Evolutionary conservation across 768 basidiomycete species (phyloP), one percentile per base, ranked within the genome.

Genomic region (Podaxis sp.): DNA sequence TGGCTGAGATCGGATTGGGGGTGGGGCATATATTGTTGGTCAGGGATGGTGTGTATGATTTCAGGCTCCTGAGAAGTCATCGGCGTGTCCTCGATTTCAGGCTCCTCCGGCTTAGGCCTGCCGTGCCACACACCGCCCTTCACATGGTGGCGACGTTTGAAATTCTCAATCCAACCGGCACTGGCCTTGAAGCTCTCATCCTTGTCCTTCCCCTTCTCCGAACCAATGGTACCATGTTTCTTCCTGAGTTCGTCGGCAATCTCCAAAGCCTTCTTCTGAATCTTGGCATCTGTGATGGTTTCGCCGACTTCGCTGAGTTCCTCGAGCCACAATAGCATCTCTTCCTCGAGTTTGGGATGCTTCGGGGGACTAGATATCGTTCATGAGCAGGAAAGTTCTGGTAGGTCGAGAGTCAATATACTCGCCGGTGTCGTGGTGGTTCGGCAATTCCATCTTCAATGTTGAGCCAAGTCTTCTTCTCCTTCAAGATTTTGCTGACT

Each of bases 81-180:
- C 52, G 55, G 54, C 7, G 55, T 36, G 27, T 56, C 61, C 24
- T 55, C 57, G 27, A 56, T 33, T 40, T 51, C 53, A 29, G 56
- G 61, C 29, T 40, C 55, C 22, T 33, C 38, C n/a, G 58, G 51
- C 60, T 57, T 64, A 51, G 22, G 70, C 68, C 41, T 70, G 22
- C 61, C 55, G 68, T 75, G 69, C 77, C 82, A 69, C 57, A 75
- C 82, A 0, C 91, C 91, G 24, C 83, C 83, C 47, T 85, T 82
- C 64, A 96, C 91, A 63, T 85, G 85, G 65, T 90, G 84, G 37
- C 94, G 87, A 67, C 85, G 82, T 76, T 94, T 95, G 80, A 94
- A 96, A 72, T 93, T 93, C 71, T 95, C 93, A 58, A 96, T 82
- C 94, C 94, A 96, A 3, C 93, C 92, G 9, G 89, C 86, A 70